Evolutionary conservation across 2,329 filamentous ascomycete genomes (phyloP), one percentile per base, ranked within the genome.

Genomic region (Fusarium poae): DNA sequence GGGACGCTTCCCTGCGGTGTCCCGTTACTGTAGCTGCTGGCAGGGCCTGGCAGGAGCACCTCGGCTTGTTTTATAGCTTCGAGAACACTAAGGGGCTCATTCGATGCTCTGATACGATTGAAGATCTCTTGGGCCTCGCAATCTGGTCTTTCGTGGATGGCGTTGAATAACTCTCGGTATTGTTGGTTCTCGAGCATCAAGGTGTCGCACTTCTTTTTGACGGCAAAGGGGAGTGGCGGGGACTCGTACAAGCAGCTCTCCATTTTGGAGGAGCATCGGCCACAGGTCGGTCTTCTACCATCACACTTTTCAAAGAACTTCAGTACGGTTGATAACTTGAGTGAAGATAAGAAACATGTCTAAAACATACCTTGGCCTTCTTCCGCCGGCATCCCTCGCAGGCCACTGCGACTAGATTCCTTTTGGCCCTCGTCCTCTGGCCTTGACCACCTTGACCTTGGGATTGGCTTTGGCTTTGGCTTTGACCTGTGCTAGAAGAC

Each of bases 351-450:
- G n/a, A n/a, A n/a, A n/a, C n/a, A 18, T 20, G 34, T n/a, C 6
- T 16, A 13, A 3, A 5, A 13, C 29, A 16, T 37, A 64, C 61
- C 21, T 64, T 64, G 5, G 61, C 51, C 29, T 64, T 64, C 29
- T 64, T 64, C 0, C 61, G 61, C 4, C 61, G 58, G 6, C 61
- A 64, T 15, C 37, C 59, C 9, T 64, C 61, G n/a, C 61, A 64
- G 7, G 61, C 61, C 3, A 64, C 44, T 6, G 50, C 61, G 10
- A 64, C 61, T 20, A 63, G 32, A 10, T 37, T 44, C 27, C 60
- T 62, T 25, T 57, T 62, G 4, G 18, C 15, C 15, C 23, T 40
- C 32, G 23, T 6, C 34, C 23, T 51, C 23, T 50, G 46, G 3
- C 9, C 46, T 32, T 40, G 27, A 8, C 27, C 27, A 27, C 6